These are phyloP conservation scores for Microbotryum scabiosae DNA, from an alignment of 1,284 basidiomycete genomes.

Conservation along the genomic window DNA sequence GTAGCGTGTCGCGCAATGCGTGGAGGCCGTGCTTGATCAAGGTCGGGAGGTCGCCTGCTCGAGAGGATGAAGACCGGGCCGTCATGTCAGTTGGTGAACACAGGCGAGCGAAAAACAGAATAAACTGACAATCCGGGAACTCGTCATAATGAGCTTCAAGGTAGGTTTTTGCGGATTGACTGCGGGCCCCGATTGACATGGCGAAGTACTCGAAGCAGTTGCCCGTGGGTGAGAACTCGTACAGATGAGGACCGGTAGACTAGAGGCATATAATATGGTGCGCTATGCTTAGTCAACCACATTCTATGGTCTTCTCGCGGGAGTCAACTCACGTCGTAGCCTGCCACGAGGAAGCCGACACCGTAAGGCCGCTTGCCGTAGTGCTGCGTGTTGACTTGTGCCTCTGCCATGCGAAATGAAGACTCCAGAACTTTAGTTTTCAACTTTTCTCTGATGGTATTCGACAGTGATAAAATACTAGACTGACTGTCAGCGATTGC, in stretches of 20 bases:
- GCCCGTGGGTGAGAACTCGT: conserved; percentile 95
- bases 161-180: conserved; percentile 97
- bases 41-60: conserved; percentile 63
- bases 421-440: background rate
- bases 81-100: background rate
- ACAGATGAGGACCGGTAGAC: conserved; percentile 89
- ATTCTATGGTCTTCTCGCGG: too few species aligned
- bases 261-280: conserved; percentile 13
- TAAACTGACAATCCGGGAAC: conserved; percentile 66
- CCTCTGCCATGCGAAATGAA: conserved; percentile 57
- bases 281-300: background rate
- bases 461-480: background rate
- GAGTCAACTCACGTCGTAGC: conserved; percentile 57
- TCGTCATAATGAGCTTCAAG: conserved; percentile 86
- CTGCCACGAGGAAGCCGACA: conserved; percentile 96
- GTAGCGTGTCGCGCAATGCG: conserved; percentile 85
- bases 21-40: conserved; percentile 85
- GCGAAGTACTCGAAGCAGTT: conserved; percentile 98
- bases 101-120: background rate
- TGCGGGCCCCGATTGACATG: conserved; percentile 95
- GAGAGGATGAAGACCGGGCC: background rate
- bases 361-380: conserved; percentile 97
- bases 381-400: conserved; percentile 97
- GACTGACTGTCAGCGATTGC: conserved; percentile 82
- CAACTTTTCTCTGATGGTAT: background rate